Evolutionary conservation across 2,329 filamentous ascomycete genomes (phyloP), one percentile per base, ranked within the genome.

Genomic region (Rutstroemia sp.): DNA sequence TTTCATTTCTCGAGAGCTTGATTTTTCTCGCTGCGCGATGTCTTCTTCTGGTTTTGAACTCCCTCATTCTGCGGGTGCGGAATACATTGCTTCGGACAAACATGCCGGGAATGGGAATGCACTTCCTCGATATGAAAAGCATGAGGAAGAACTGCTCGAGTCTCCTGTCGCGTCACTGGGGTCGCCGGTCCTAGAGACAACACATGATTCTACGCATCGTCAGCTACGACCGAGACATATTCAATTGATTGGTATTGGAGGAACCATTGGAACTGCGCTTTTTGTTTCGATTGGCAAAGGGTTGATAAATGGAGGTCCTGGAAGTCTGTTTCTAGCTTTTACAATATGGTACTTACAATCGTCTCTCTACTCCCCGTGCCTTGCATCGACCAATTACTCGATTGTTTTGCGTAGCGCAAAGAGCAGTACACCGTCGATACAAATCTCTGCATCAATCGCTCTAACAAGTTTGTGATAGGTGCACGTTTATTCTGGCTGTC

Each of bases 191-290:
- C 16, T 57, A 9, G 54, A 56, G n/a, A 23, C 53, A 16, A 53
- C 54, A 14, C 58, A 54, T 25, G 65, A 66, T 53, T 63, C 60
- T 7, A 67, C 71, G 47, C 63, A 75, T 61, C 70, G 73, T 38
- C 68, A 70, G 57, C 66, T 75, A 7, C 67, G 68, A 56, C 72
- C 72, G 44, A 68, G 73, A 58, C 70, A 71, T 44, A 69, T 72
- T 47, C 65, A 71, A 57, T 57, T 69, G 8, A 70, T 69, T 65
- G 82, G 78, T 34, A 85, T 86, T 57, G 83, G 82, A 41, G 83
- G 82, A 0, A 84, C 82, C 6, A 84, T 86, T 59, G 82, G 83
- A 17, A 86, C 81, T 1, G 80, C 78, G 16, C 71, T 84, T 5
- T 69, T 59, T 47, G 57, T 68, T 37, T 76, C 79, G 65, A 85